phyloP scores from a whole-genome alignment of 306 rosid genomes.

The Rosa chinensis region DNA sequence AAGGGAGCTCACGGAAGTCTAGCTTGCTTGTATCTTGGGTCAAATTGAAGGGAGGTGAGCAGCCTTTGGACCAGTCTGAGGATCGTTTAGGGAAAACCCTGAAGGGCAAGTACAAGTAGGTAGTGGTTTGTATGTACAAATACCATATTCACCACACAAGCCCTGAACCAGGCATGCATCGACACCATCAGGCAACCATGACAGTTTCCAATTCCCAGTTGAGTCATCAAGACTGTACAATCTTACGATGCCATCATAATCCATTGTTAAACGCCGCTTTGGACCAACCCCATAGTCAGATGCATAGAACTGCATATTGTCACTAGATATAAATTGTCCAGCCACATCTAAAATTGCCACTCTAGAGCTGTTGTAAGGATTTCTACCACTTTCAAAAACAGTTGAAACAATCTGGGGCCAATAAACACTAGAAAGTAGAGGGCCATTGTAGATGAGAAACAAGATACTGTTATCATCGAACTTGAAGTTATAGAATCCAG shows the following conservation, averaged over 20 bases:
- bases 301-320: slow-evolving; percentile 8
- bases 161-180: slow-evolving; percentile 29
- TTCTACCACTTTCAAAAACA: slow-evolving; percentile 4
- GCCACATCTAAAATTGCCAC: slow-evolving; percentile 8
- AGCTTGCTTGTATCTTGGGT: background rate
- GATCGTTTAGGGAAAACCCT: slow-evolving; percentile 22
- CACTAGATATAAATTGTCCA: slow-evolving; percentile 22
- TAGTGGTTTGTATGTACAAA: slow-evolving; percentile 28
- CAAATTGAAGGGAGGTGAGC: slow-evolving; percentile 29
- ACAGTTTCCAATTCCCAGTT: background rate
- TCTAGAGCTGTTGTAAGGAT: slow-evolving; percentile 34
- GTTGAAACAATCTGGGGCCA: slow-evolving; percentile 4
- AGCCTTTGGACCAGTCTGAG: slow-evolving; percentile 41
- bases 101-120: slow-evolving; percentile 37
- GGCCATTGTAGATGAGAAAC: slow-evolving; percentile 22
- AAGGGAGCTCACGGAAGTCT: slow-evolving; percentile 33
- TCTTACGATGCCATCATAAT: slow-evolving; percentile 32
- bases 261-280: slow-evolving; percentile 23
- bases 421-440: slow-evolving; percentile 25
- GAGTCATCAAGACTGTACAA: slow-evolving; percentile 22
- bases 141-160: slow-evolving; percentile 36
- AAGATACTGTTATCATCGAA: slow-evolving; percentile 15
- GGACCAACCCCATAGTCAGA: slow-evolving; percentile 25
- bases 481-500: slow-evolving; percentile 25
- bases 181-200: slow-evolving; percentile 22